Evolutionary conservation across 805 yeast genomes (phyloP).

Genomic region (Kodamaea jinghongensis): DNA sequence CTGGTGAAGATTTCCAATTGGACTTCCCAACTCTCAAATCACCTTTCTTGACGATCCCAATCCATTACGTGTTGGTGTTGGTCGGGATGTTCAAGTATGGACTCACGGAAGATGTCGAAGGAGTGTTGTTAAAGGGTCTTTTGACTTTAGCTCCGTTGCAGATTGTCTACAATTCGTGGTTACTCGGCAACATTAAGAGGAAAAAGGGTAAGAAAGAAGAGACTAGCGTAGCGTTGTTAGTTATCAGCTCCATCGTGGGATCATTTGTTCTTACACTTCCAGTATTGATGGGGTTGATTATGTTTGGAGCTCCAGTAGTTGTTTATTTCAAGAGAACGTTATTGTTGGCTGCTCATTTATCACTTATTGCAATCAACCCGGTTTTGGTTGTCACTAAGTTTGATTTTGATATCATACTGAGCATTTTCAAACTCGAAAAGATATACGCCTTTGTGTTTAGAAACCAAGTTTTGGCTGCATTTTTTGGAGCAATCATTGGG

Average conservation of each 20-base stretch:
- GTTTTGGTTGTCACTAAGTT: conserved; percentile 54
- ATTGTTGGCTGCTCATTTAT: conserved; percentile 58
- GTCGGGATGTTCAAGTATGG: conserved; percentile 31
- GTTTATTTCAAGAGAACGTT: conserved; percentile 48
- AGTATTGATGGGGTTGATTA: conserved; percentile 42
- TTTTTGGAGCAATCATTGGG: conserved; percentile 47
- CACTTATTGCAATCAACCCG: conserved; percentile 61
- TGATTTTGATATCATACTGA: conserved; percentile 40
- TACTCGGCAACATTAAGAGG: conserved; percentile 5
- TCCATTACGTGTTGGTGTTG: conserved; percentile 27
- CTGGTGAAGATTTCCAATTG: neutral
- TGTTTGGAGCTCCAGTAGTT: conserved; percentile 81
- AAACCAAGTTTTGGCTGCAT: conserved; percentile 27
- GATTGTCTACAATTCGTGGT: conserved; percentile 17
- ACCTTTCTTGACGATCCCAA: conserved; percentile 22
- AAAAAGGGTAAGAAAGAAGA: conserved; percentile 5
- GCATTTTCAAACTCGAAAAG: conserved; percentile 20
- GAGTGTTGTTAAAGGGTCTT: conserved; percentile 26
- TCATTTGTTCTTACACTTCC: conserved; percentile 37
- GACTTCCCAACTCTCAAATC: conserved; percentile 16
- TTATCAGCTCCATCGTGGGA: conserved; percentile 25
- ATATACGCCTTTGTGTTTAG: conserved; percentile 28
- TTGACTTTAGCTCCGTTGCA: conserved; percentile 23
- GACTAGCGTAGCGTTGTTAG: conserved; percentile 11
- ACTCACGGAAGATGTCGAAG: conserved; percentile 22